Percentiles rank a stretch among this genome's conserved stretches.
Evolutionary conservation across 2,329 filamentous ascomycete genomes (phyloP).

Genomic region (Pseudohalonectria lignicola): DNA sequence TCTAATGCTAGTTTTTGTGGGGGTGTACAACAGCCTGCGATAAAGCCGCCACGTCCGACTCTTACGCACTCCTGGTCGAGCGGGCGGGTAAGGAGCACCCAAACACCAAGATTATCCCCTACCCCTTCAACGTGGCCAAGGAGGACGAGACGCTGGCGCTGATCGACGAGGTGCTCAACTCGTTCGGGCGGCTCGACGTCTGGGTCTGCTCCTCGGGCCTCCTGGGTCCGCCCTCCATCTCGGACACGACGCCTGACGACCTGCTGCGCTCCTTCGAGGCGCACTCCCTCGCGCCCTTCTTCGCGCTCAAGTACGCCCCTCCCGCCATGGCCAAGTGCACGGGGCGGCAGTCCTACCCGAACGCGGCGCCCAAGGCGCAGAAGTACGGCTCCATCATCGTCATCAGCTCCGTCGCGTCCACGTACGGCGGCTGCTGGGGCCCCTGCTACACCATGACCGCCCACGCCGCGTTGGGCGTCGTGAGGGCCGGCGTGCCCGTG

Average conservation of each 20-base stretch:
- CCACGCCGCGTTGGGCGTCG: conserved; percentile 50
- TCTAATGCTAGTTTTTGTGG: not conserved
- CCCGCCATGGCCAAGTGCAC: conserved; percentile 52
- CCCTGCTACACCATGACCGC: conserved; percentile 49
- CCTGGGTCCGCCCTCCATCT: conserved; percentile 45
- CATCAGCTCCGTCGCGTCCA: conserved; percentile 45
- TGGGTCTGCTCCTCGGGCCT: conserved; percentile 49
- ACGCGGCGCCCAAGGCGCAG: conserved; percentile 48
- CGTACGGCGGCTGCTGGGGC: conserved; percentile 48
- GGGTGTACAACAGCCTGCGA: conserved; percentile 31
- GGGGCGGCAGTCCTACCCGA: conserved; percentile 41
- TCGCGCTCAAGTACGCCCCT: conserved; percentile 52
- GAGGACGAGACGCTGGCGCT: conserved; percentile 49
- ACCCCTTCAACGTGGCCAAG: conserved; percentile 45
- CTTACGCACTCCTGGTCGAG: conserved; percentile 26
- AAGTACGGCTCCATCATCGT: conserved; percentile 53
- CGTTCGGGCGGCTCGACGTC: conserved; percentile 47
- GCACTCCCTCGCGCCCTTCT: conserved; percentile 51
- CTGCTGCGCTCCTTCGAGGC: conserved; percentile 48
- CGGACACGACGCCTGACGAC: conserved; percentile 42
- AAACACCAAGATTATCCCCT: conserved; percentile 50
- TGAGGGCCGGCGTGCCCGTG: conserved; percentile 43
- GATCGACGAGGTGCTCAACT: conserved; percentile 52
- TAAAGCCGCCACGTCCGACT: conserved; percentile 23
- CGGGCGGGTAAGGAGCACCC: conserved; percentile 30